Evolutionary conservation across 768 basidiomycete genomes (phyloP).

Genomic region (Tylopilus vinaceipallidus): DNA sequence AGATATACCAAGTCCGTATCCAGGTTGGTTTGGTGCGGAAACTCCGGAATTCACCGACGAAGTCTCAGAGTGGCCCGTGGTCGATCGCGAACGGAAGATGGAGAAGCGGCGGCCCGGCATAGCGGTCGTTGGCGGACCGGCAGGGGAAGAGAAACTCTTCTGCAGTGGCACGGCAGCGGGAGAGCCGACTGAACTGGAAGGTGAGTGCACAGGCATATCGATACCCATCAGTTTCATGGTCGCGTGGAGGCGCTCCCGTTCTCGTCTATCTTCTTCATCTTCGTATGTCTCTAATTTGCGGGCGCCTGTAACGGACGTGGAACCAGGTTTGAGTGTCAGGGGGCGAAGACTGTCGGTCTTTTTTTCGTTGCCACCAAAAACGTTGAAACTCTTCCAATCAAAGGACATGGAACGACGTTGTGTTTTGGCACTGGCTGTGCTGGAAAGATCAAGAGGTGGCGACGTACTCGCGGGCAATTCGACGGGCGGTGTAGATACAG

Average conservation of each 20-base stretch:
- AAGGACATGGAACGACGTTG: slow-evolving; percentile 80
- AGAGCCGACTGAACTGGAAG: slow-evolving; percentile 23
- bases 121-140: slow-evolving; percentile 26
- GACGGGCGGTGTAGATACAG: slow-evolving; percentile 35
- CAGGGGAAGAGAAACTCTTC: slow-evolving; percentile 42
- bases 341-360: slow-evolving; percentile 65
- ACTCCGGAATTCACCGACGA: slow-evolving; percentile 47
- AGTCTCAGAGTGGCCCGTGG: slow-evolving; percentile 42
- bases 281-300: slow-evolving; percentile 85
- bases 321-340: slow-evolving; percentile 69
- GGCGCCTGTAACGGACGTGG: slow-evolving; percentile 52
- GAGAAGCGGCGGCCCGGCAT: slow-evolving; percentile 56
- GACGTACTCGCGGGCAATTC: slow-evolving; percentile 22
- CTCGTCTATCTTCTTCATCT: slow-evolving; percentile 88
- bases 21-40: slow-evolving; percentile 36
- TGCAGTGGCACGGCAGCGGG: slow-evolving; percentile 36
- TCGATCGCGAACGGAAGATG: slow-evolving; percentile 61
- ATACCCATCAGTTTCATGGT: slow-evolving; percentile 97
- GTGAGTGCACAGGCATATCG: slow-evolving; percentile 54
- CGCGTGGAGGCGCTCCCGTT: slow-evolving; percentile 83
- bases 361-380: slow-evolving; percentile 63
- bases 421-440: slow-evolving; percentile 35
- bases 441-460: slow-evolving; percentile 24
- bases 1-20: slow-evolving; percentile 30
- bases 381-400: slow-evolving; percentile 78